Percentiles rank a stretch among this genome's conserved stretches.
These are phyloP conservation scores for Prunus mongolica DNA, from an alignment of 306 rosid genomes.

Conservation along the genomic window DNA sequence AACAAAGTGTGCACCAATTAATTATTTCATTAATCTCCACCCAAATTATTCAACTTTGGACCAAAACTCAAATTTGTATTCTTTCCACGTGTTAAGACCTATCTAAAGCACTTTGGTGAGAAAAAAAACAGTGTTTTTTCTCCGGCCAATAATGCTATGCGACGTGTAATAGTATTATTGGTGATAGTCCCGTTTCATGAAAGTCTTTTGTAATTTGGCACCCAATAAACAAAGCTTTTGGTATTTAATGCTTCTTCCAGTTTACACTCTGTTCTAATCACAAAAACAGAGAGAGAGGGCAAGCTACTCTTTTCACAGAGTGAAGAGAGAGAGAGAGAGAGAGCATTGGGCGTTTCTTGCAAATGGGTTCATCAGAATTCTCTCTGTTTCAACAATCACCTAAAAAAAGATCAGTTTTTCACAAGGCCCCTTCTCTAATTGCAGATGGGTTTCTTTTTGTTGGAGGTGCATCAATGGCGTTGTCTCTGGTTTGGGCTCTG, in stretches of 20 bases:
- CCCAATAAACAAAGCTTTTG: background rate
- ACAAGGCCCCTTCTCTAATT: constrained; percentile 13
- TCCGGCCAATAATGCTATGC: background rate
- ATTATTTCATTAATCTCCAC: background rate
- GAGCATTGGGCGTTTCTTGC: no score
- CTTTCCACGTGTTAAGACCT: background rate
- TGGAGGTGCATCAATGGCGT: constrained; percentile 13
- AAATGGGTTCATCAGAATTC: constrained; percentile 4
- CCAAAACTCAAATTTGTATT: background rate
- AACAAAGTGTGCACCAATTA: background rate
- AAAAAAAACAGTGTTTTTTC: background rate
- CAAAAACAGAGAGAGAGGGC: background rate
- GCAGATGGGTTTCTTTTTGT: constrained; percentile 18
- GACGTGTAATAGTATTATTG: background rate
- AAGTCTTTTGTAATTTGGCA: background rate
- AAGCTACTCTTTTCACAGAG: background rate
- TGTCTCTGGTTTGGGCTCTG: constrained; percentile 10
- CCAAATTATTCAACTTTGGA: background rate
- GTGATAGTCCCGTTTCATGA: no score
- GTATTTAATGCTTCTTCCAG: background rate
- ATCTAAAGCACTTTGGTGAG: background rate
- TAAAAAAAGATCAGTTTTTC: background rate
- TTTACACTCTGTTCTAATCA: background rate
- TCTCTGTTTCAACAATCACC: background rate
- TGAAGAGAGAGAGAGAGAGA: background rate